phyloP scores from a whole-genome alignment of 2,329 filamentous ascomycete genomes.

The Seiridium cupressi region DNA sequence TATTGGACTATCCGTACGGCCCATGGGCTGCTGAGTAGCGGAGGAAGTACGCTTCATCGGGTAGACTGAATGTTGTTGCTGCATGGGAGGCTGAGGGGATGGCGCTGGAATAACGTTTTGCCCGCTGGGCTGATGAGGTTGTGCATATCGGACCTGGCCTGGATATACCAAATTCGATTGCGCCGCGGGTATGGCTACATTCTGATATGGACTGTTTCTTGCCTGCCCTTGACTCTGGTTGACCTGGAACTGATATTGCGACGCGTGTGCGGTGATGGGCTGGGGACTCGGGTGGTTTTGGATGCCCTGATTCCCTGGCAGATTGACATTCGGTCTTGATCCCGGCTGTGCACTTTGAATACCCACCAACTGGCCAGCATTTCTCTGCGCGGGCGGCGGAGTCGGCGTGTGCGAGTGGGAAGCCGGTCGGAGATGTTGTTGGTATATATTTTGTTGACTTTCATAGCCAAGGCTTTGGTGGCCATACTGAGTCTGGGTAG shows the following conservation, averaged over 20 bases:
- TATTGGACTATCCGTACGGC: neutral
- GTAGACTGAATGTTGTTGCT: neutral
- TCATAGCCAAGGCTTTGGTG: neutral
- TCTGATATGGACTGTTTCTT: neutral
- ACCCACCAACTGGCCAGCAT: neutral
- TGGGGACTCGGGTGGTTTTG: neutral
- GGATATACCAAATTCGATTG: neutral
- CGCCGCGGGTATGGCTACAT: neutral
- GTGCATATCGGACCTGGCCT: neutral
- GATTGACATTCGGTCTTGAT: neutral
- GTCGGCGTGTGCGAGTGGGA: constrained; percentile 9
- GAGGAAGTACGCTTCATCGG: neutral
- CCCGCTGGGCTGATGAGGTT: neutral
- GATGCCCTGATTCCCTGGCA: neutral
- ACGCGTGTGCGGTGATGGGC: neutral
- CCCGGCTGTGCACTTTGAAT: neutral
- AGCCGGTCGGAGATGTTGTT: constrained; percentile 13
- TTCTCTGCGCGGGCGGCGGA: neutral
- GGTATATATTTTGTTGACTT: neutral
- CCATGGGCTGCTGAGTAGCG: neutral
- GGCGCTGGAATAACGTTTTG: neutral
- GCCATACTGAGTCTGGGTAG: neutral
- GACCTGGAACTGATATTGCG: neutral
- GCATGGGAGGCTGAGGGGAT: neutral
- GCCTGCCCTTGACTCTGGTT: neutral